Evolutionary conservation across 768 basidiomycete species (phyloP).

Genomic region (Leccinum barrowsii): DNA sequence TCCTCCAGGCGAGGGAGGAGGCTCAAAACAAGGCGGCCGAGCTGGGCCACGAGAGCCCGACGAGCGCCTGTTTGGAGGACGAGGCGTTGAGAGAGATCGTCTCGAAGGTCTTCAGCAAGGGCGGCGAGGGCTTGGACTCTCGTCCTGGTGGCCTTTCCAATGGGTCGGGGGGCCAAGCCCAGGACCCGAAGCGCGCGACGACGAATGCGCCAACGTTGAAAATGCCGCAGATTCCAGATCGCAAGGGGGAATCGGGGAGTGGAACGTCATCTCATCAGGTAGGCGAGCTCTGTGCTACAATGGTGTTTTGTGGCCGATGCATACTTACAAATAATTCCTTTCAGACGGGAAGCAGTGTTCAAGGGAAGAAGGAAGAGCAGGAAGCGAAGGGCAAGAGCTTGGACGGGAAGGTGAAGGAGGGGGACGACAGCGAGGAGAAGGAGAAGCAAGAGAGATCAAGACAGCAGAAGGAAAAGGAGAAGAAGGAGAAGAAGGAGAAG

Average conservation of each 20-base stretch:
- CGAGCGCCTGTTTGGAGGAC: conserved; percentile 31
- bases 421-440: background rate
- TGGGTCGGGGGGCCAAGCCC: conserved; percentile 17
- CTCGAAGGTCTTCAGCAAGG: conserved; percentile 27
- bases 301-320: background rate
- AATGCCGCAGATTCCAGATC: conserved; percentile 13
- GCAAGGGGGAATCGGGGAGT: background rate
- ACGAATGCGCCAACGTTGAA: background rate
- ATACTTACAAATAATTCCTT: background rate
- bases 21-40: conserved; percentile 35
- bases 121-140: conserved; percentile 19
- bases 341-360: background rate
- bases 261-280: conserved; percentile 2
- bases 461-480: no score
- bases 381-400: background rate
- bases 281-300: background rate
- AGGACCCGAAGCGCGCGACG: background rate
- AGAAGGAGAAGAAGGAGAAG: background rate
- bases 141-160: conserved; percentile 13
- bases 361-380: background rate
- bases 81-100: conserved; percentile 32
- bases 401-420: background rate
- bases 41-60: conserved; percentile 30
- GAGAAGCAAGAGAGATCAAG: no score
- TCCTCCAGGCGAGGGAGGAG: conserved; percentile 55